Evolutionary conservation across 139 green algal genomes (phyloP), one percentile per base, ranked within the genome.

Genomic region (Ettlia oleoabundans): DNA sequence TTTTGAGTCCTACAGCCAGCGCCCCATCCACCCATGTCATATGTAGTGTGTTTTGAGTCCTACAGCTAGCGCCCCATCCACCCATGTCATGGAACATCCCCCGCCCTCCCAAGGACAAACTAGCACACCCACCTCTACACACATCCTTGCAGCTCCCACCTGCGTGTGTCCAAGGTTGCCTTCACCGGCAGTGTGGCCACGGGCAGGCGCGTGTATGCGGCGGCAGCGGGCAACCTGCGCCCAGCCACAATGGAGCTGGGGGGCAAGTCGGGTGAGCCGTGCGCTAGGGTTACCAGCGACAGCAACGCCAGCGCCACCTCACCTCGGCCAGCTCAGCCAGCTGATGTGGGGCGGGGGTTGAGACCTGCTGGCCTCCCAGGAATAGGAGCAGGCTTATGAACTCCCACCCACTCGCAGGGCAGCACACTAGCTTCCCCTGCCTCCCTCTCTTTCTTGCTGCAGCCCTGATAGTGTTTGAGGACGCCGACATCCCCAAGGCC

Each of bases 401-500:
- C 66, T 21, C 6, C 62, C 62, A 18, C 19, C 30, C 35, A 67
- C 10, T 6, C 21, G 9, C 3, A 5, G 24, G 9, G 24, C 6
- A 28, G 19, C 7, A 47, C 64, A 42, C 3, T 13, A 2, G 4
- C n/a, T 4, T 26, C 2, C 7, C n/a, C 32, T 58, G 13, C 47
- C 47, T 58, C 47, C 13, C 47, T 58, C 15, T 15, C 10, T 58
- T 10, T 58, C 32, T 41, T 43, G 38, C 8, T 13, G 53, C 73
- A 80, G 74, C 91, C 6, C 86, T 97, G 24, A 89, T 98, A 32
- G 91, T 98, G 47, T 98, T 98, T 89, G 94, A 97, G 30, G 95
- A 98, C 41, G 92, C 89, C 0, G 94, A 98, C 80, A 76, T 98
- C 33, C 90, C 95, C 19, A 91, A 95, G 74, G 93, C 95, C 15